Evolutionary conservation across 805 yeast genomes (phyloP).

Genomic region (Zygoascus ofunaensis): DNA sequence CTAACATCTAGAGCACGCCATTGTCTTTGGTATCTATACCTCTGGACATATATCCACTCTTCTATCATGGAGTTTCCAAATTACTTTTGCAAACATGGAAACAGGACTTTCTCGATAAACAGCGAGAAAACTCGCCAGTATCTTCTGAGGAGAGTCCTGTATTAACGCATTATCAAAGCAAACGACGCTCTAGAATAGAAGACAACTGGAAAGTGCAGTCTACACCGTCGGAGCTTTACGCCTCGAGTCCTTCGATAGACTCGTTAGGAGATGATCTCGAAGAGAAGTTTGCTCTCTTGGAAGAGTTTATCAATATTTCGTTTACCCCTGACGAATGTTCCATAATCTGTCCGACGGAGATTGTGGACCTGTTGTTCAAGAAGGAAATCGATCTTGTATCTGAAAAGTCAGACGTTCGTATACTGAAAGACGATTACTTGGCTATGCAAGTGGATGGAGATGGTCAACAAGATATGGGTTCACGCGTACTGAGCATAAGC

Average conservation of each 20-base stretch:
- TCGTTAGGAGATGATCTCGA: conserved; percentile 8
- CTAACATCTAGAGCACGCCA: conserved; percentile 14
- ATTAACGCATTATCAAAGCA: conserved; percentile 5
- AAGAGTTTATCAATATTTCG: conserved; percentile 51
- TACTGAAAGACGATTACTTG: conserved; percentile 39
- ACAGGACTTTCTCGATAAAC: conserved; percentile 1
- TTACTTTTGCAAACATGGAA: conserved; percentile 26
- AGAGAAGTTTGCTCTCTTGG: conserved; percentile 18
- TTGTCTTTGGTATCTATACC: conserved; percentile 47
- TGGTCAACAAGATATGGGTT: conserved; percentile 43
- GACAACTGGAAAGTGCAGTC: conserved; percentile 14
- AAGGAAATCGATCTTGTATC: conserved; percentile 33
- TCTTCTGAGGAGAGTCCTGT: not conserved
- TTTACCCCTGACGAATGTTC: conserved; percentile 58
- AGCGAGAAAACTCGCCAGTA: not conserved
- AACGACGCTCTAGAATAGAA: conserved; percentile 10
- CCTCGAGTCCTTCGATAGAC: not conserved
- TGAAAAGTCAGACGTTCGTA: conserved; percentile 27
- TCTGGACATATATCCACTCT: conserved; percentile 44
- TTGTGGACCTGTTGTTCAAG: conserved; percentile 33
- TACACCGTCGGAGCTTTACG: not conserved
- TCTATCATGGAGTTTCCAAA: conserved; percentile 42
- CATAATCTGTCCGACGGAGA: conserved; percentile 39
- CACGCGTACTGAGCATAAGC: conserved; percentile 46
- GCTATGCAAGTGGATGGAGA: conserved; percentile 54